Evolutionary conservation across 495 filamentous ascomycete species (phyloP).

Genomic region (Platismatia glauca): DNA sequence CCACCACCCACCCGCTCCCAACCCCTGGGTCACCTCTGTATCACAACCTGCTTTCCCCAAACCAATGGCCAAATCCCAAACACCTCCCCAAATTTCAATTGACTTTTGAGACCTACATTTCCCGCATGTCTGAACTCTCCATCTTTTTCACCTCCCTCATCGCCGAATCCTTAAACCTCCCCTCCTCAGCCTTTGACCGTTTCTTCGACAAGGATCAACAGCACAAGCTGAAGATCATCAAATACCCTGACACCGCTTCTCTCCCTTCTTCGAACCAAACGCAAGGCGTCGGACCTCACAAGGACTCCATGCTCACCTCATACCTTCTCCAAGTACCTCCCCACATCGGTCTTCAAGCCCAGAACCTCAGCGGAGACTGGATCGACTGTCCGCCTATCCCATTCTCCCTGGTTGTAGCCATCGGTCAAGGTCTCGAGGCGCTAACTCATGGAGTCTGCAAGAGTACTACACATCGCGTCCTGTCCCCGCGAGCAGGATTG

Average conservation of each 20-base stretch:
- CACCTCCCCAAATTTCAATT: slow-evolving; percentile 64
- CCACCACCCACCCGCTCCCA: slow-evolving; percentile 34
- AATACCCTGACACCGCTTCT: slow-evolving; percentile 60
- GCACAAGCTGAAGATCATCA: slow-evolving; percentile 89
- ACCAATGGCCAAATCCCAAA: slow-evolving; percentile 69
- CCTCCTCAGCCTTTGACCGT: slow-evolving; percentile 59
- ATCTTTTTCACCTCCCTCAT: slow-evolving; percentile 75
- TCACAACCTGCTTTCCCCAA: slow-evolving; percentile 29
- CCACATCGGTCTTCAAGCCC: slow-evolving; percentile 78
- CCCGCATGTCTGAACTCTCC: slow-evolving; percentile 57
- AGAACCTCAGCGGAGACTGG: slow-evolving; percentile 77
- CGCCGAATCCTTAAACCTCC: slow-evolving; percentile 77
- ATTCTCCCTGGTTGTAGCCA: slow-evolving; percentile 69
- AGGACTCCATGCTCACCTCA: slow-evolving; percentile 80
- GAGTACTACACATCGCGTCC: slow-evolving; percentile 77
- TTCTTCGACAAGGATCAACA: slow-evolving; percentile 79
- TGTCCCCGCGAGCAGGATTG: slow-evolving; percentile 50
- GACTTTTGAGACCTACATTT: slow-evolving; percentile 66
- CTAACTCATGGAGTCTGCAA: slow-evolving; percentile 82
- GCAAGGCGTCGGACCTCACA: slow-evolving; percentile 82
- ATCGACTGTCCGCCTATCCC: slow-evolving; percentile 48
- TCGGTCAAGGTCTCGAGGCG: slow-evolving; percentile 87
- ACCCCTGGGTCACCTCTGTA: slow-evolving; percentile 18
- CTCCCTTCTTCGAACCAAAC: slow-evolving; percentile 32
- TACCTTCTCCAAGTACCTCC: slow-evolving; percentile 80